Evolutionary conservation across 2,329 filamentous ascomycete species (phyloP).

Genomic region (Cladosporium phlei): DNA sequence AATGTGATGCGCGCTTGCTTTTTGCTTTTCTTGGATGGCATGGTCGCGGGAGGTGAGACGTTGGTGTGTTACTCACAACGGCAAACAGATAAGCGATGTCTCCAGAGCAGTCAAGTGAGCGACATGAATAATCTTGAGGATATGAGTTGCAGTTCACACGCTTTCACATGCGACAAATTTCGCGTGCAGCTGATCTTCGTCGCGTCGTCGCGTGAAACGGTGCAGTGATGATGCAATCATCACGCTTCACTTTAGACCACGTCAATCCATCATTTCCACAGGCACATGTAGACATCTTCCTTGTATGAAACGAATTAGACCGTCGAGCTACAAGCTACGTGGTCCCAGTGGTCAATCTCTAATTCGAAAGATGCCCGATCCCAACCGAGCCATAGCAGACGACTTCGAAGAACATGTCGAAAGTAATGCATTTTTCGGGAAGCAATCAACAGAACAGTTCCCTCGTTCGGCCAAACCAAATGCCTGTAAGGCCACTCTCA

Average conservation of each 20-base stretch:
- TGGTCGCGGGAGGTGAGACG: background rate
- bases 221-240: background rate
- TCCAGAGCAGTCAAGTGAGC: background rate
- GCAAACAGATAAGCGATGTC: background rate
- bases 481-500: conserved; percentile 27
- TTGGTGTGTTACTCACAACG: background rate
- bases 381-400: conserved; percentile 17
- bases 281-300: background rate
- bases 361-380: background rate
- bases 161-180: too few relatives aligned
- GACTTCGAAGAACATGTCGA: conserved; percentile 20
- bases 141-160: background rate
- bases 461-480: conserved; percentile 27
- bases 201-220: too few relatives aligned
- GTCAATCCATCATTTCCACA: too few relatives aligned
- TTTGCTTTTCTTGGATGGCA: conserved; percentile 20
- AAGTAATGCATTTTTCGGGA: conserved; percentile 16
- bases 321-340: background rate
- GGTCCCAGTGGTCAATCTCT: background rate
- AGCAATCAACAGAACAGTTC: conserved; percentile 15
- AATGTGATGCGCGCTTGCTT: conserved; percentile 42
- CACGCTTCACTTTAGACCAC: background rate
- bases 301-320: background rate
- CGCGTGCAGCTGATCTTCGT: too few relatives aligned
- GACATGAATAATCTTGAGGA: background rate